These are phyloP conservation scores for Volvox africanus DNA, from an alignment of 139 green algal species.

Conservation along the genomic window DNA sequence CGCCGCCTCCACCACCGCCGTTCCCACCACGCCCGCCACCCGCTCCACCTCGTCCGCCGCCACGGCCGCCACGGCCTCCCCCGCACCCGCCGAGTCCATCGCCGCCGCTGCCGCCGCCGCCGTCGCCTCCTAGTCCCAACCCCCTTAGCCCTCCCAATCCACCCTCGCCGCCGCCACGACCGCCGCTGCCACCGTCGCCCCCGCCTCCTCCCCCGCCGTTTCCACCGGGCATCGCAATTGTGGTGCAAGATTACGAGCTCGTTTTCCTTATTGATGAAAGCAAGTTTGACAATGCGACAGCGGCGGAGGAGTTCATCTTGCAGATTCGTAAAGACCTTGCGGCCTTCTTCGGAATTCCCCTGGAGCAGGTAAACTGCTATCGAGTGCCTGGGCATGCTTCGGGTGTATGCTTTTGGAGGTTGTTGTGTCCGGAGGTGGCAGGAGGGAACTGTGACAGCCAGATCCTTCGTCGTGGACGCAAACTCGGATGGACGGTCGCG, in stretches of 20 bases:
- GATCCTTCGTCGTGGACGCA: too few species aligned
- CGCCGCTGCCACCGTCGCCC: not conserved
- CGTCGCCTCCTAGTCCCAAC: not conserved
- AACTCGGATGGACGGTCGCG: too few species aligned
- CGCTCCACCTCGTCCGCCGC: not conserved
- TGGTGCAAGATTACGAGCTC: slow-evolving; percentile 6
- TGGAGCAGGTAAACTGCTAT: not conserved
- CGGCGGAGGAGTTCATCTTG: slow-evolving; percentile 4
- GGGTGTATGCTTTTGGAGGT: not conserved
- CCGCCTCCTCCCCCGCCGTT: slow-evolving; percentile 14
- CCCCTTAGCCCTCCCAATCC: not conserved
- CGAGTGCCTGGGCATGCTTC: not conserved
- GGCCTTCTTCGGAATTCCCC: slow-evolving; percentile 19
- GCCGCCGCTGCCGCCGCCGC: not conserved
- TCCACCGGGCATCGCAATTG: not conserved
- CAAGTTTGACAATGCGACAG: not conserved
- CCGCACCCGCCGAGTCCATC: not conserved
- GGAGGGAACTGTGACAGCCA: too few species aligned
- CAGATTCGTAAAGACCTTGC: not conserved
- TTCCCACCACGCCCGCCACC: not conserved
- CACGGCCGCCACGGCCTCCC: not conserved
- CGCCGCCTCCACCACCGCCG: not conserved
- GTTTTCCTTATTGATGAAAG: not conserved
- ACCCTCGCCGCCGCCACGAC: not conserved
- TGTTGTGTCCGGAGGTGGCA: too few species aligned